Evolutionary conservation across 345 rosid species (phyloP), one percentile per base, ranked within the genome.

Genomic region (Euclidium syriacum): DNA sequence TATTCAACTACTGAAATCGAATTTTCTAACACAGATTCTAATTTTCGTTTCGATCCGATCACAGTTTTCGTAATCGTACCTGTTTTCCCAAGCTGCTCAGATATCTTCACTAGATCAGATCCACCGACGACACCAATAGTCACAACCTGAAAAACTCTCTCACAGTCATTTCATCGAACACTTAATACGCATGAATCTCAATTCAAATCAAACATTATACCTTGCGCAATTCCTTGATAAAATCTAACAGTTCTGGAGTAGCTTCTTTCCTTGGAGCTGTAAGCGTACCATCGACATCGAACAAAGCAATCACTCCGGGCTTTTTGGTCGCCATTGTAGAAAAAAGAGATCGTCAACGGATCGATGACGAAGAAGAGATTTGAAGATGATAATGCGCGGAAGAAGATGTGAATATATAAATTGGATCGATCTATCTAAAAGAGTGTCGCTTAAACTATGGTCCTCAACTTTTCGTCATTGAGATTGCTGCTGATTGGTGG

Each of bases 261-360:
- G 72, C 86, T 48, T 0, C 75, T 88, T 90, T 87, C 78, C 99
- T 84, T 18, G 97, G 95, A 68, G 99, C 97, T 6, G 99, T 87
- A 46, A 94, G 95, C 69, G 99, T 94, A 19, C 97, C 99, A 71
- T 94, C 99, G 40, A 94, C 97, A 76, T 94, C 99, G 60, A 94
- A 94, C 58, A 94, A 68, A 62, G 97, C 97, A 52, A 94, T 86
- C 52, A 87, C 68, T 64, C 99, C 95, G 36, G 95, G 80, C 40
- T 80, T 87, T 62, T 63, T 73, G 9, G 68, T 60, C 10, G 74
- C 80, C 80, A 75, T 75, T 68, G 75, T n/a, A n/a, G n/a, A n/a
- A n/a, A n/a, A 41, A 11, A 70, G 4, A 26, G 61, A 50, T 36
- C 12, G 16, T 15, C 4, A 30, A 54, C 10, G 41, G 61, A 50